A percentile compares a stretch with the other conserved stretches of the same genome.
phyloP scores from a whole-genome alignment of 371 early-diverging fungal species.

The Apophysomyces trapeziformis region DNA sequence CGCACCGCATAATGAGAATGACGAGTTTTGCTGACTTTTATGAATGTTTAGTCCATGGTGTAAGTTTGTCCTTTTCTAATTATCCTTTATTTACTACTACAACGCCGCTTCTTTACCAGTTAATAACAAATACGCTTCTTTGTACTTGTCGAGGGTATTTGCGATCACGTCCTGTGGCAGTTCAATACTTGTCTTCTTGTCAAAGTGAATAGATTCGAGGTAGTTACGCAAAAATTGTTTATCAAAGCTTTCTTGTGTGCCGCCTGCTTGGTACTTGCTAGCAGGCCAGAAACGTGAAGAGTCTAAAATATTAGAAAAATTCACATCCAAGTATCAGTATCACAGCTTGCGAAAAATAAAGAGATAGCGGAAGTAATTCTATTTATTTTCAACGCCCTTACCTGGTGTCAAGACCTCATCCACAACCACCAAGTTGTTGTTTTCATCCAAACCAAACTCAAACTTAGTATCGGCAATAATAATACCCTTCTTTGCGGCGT shows the following conservation, averaged over 20 bases:
- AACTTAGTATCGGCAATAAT: slow-evolving; percentile 99
- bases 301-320: slow-evolving; percentile 54
- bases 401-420: slow-evolving; percentile 98
- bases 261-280: slow-evolving; percentile 77
- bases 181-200: slow-evolving; percentile 83
- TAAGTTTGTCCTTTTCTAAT: no score
- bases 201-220: slow-evolving; percentile 86
- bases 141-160: slow-evolving; percentile 88
- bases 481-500: slow-evolving; percentile 85
- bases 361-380: neutral
- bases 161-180: slow-evolving; percentile 84
- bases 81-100: slow-evolving; percentile 26
- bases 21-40: no score
- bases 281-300: slow-evolving; percentile 98
- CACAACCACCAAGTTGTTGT: slow-evolving; percentile 80
- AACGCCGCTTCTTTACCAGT: slow-evolving; percentile 79
- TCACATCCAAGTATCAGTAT: no score
- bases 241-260: slow-evolving; percentile 92
- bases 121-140: slow-evolving; percentile 84
- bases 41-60: neutral
- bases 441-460: slow-evolving; percentile 93
- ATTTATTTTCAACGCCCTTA: slow-evolving; percentile 32
- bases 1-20: no score
- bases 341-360: no score
- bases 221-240: slow-evolving; percentile 97